phyloP scores from a whole-genome alignment of 148 eudicot species.

The Spergularia bocconei region DNA sequence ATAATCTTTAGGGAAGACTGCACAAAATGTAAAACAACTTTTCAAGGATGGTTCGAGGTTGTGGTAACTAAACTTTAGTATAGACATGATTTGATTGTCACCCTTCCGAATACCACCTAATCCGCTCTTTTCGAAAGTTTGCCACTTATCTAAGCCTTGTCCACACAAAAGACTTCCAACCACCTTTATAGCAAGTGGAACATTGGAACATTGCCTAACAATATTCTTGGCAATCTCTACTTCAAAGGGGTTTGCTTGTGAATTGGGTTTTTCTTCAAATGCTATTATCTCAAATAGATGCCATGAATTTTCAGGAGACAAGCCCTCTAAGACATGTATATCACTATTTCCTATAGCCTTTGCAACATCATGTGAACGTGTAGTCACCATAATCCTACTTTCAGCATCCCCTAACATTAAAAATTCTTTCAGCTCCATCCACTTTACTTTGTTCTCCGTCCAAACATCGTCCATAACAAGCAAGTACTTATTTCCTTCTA shows the following conservation, averaged over 20 bases:
- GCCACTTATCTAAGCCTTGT: too few species aligned
- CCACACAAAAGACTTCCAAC: too few species aligned
- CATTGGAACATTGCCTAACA: too few species aligned
- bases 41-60: not conserved
- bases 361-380: conserved; percentile 26
- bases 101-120: too few species aligned
- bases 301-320: conserved; percentile 6
- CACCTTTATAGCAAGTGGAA: too few species aligned
- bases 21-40: not conserved
- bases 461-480: conserved; percentile 29
- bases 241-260: not conserved
- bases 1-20: conserved; percentile 9
- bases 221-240: not conserved
- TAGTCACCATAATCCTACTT: conserved; percentile 25
- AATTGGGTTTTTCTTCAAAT: not conserved
- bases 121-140: too few species aligned
- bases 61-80: too few species aligned
- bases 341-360: not conserved
- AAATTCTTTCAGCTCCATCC: not conserved
- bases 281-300: conserved; percentile 2
- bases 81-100: too few species aligned
- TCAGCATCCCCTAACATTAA: conserved; percentile 1
- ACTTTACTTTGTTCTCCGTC: conserved; percentile 13
- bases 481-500: conserved; percentile 14
- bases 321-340: conserved; percentile 1